These are phyloP conservation scores for Austroboletus olivaceoglutinosus DNA, from an alignment of 1,284 basidiomycete genomes.

Conservation along the genomic window DNA sequence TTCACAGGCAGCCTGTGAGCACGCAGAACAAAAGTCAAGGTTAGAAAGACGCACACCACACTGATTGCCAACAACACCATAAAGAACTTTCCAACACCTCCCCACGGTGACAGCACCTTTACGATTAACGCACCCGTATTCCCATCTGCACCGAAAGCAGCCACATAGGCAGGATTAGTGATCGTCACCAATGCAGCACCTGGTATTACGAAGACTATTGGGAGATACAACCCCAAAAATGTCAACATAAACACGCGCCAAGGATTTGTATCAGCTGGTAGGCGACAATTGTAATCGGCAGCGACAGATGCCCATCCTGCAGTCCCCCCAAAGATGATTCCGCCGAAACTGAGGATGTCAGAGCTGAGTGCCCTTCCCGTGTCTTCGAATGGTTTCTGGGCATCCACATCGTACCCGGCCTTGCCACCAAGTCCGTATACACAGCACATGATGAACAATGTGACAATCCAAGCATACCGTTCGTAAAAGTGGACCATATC, in stretches of 20 bases:
- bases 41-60: conserved; percentile 38
- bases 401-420: conserved; percentile 48
- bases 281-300: conserved; percentile 56
- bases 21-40: not conserved
- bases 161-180: conserved; percentile 47
- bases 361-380: conserved; percentile 43
- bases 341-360: conserved; percentile 55
- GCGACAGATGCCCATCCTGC: conserved; percentile 51
- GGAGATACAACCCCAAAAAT: conserved; percentile 58
- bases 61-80: conserved; percentile 58
- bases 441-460: conserved; percentile 55
- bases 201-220: conserved; percentile 53
- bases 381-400: conserved; percentile 46
- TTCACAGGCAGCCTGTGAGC: conserved; percentile 34
- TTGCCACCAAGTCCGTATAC: conserved; percentile 45
- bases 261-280: conserved; percentile 45
- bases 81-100: conserved; percentile 57
- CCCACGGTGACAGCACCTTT: conserved; percentile 45
- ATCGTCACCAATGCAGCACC: conserved; percentile 58
- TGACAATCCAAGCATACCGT: conserved; percentile 60
- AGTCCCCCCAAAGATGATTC: conserved; percentile 47
- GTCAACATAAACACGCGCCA: conserved; percentile 53
- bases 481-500: conserved; percentile 58
- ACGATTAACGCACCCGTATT: conserved; percentile 47
- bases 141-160: conserved; percentile 46